A percentile compares a stretch with the other conserved stretches of the same genome.
Evolutionary conservation across 2,329 filamentous ascomycete species (phyloP).

Genomic region (Xylariaceae sp.): DNA sequence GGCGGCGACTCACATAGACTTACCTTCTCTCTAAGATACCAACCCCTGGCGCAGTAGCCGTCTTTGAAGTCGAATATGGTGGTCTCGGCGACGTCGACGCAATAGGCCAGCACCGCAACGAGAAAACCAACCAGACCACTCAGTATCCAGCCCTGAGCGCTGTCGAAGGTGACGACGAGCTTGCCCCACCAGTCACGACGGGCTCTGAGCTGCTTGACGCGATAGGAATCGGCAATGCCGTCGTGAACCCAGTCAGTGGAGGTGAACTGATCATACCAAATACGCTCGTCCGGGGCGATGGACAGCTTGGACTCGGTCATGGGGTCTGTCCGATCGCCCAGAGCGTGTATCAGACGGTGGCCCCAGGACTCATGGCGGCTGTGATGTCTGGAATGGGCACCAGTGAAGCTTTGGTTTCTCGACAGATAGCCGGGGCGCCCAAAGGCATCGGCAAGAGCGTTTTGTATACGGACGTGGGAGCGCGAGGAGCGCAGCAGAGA

Average conservation of each 20-base stretch:
- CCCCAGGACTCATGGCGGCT: constrained; percentile 59
- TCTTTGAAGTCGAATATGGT: constrained; percentile 88
- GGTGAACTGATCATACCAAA: constrained; percentile 98
- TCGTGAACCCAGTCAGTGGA: constrained; percentile 99
- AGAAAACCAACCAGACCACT: constrained; percentile 86
- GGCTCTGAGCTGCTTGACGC: constrained; percentile 77
- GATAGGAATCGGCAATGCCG: constrained; percentile 89
- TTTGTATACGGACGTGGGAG: constrained; percentile 43
- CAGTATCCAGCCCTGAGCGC: constrained; percentile 89
- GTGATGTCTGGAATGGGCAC: constrained; percentile 49
- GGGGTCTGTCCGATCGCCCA: constrained; percentile 56
- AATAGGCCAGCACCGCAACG: constrained; percentile 82
- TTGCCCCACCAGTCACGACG: constrained; percentile 84
- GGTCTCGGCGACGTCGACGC: constrained; percentile 82
- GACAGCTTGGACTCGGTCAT: constrained; percentile 64
- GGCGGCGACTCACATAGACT: constrained; percentile 12
- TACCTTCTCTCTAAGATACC: constrained; percentile 72
- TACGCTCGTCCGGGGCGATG: constrained; percentile 75
- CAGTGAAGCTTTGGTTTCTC: constrained; percentile 45
- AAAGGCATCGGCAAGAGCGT: constrained; percentile 24
- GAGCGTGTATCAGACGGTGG: constrained; percentile 59
- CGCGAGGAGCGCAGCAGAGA: constrained; percentile 41
- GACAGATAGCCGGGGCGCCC: constrained; percentile 27
- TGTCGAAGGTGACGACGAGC: constrained; percentile 73
- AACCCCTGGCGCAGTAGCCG: constrained; percentile 72